phyloP scores from a whole-genome alignment of 768 basidiomycete species.

The Heimioporus sp. region DNA sequence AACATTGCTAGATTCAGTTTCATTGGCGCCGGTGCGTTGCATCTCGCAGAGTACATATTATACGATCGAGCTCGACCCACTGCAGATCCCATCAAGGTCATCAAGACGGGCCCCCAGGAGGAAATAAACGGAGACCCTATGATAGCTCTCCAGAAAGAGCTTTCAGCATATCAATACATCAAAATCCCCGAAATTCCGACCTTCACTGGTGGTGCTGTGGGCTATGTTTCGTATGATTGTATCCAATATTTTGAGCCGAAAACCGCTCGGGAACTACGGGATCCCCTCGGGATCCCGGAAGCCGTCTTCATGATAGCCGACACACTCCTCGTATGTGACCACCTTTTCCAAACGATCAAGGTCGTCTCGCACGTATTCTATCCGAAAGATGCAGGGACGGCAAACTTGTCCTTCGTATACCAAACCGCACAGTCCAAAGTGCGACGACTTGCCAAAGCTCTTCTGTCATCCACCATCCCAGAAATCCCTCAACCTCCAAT shows the following conservation, averaged over 20 bases:
- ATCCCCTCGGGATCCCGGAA: constrained; percentile 87
- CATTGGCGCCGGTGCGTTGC: constrained; percentile 82
- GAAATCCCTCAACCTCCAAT: constrained; percentile 68
- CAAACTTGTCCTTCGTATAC: constrained; percentile 82
- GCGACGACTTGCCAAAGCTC: constrained; percentile 70
- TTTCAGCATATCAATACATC: constrained; percentile 84
- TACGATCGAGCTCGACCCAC: not conserved
- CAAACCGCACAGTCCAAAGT: constrained; percentile 83
- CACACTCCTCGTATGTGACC: constrained; percentile 94
- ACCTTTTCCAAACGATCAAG: constrained; percentile 92
- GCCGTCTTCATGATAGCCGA: constrained; percentile 96
- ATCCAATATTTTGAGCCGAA: constrained; percentile 96
- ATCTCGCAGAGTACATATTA: not conserved
- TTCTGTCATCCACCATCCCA: constrained; percentile 51
- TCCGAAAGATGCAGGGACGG: constrained; percentile 62
- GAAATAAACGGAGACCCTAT: constrained; percentile 88
- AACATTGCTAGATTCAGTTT: constrained; percentile 93
- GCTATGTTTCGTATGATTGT: constrained; percentile 96
- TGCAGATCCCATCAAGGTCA: constrained; percentile 88
- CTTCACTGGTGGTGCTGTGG: constrained; percentile 96
- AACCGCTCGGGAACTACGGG: constrained; percentile 71
- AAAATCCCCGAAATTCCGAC: constrained; percentile 90
- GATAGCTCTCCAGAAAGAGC: constrained; percentile 77
- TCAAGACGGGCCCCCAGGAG: constrained; percentile 84
- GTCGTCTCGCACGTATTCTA: constrained; percentile 95